These are phyloP conservation scores for Lonicera japonica DNA, from an alignment of 129 eudicot species.

Conservation along the genomic window DNA sequence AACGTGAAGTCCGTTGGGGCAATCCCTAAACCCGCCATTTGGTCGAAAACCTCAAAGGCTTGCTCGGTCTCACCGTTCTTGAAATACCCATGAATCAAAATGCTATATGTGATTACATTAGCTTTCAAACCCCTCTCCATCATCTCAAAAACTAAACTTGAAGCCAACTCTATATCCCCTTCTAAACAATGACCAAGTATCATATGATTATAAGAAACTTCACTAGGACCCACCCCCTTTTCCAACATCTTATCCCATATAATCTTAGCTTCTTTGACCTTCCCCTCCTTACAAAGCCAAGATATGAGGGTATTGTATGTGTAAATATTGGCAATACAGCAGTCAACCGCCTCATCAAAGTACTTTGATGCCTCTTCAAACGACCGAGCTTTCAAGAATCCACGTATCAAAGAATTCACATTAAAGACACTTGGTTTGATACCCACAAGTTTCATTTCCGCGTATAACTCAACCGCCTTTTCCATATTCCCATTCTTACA, in stretches of 20 bases:
- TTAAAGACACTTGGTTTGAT: constrained; percentile 50
- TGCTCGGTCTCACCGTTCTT: constrained; percentile 42
- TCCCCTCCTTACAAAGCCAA: constrained; percentile 46
- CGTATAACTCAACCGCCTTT: constrained; percentile 55
- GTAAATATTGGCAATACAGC: constrained; percentile 47
- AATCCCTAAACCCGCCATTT: constrained; percentile 51
- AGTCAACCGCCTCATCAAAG: constrained; percentile 62
- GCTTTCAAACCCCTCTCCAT: constrained; percentile 41
- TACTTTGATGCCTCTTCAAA: constrained; percentile 41
- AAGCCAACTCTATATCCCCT: constrained; percentile 57
- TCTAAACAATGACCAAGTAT: constrained; percentile 66
- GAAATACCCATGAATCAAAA: constrained; percentile 65
- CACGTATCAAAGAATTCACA: constrained; percentile 53
- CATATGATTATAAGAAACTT: constrained; percentile 50
- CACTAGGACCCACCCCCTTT: constrained; percentile 45
- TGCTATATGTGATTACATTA: constrained; percentile 60
- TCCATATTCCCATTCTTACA: constrained; percentile 36
- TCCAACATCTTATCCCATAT: constrained; percentile 50
- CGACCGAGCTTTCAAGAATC: constrained; percentile 28
- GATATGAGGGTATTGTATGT: constrained; percentile 52
- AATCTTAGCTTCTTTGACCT: constrained; percentile 46
- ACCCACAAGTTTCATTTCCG: constrained; percentile 53
- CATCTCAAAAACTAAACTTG: constrained; percentile 36
- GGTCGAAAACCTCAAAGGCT: constrained; percentile 54
- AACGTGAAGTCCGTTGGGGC: constrained; percentile 55